These are phyloP conservation scores for Dendrobium huoshanense DNA, from an alignment of 106 monocot genomes.

Conservation along the genomic window DNA sequence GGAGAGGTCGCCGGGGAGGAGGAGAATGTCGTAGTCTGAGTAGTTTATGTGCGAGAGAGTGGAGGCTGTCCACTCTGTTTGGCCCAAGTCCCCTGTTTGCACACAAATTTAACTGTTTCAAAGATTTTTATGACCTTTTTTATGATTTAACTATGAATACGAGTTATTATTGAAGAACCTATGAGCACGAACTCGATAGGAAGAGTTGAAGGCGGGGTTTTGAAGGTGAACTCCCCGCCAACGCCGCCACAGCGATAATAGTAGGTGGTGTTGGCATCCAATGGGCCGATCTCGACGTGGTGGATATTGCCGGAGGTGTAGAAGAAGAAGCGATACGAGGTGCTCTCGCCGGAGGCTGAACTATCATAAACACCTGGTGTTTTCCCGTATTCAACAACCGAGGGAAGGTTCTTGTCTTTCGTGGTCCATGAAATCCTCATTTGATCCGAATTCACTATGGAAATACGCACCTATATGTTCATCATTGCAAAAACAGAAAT, in stretches of 20 bases:
- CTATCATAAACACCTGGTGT: slow-evolving; percentile 25
- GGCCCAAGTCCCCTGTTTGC: slow-evolving; percentile 65
- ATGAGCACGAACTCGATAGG: slow-evolving; percentile 61
- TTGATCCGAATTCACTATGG: slow-evolving; percentile 47
- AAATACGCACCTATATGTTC: slow-evolving; percentile 55
- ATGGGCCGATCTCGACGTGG: slow-evolving; percentile 62
- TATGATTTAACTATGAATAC: too few relatives aligned
- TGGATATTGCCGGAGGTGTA: slow-evolving; percentile 75
- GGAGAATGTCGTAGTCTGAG: slow-evolving; percentile 62
- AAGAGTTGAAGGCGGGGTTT: slow-evolving; percentile 55
- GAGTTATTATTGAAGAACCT: slow-evolving; percentile 19
- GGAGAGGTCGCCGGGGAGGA: slow-evolving; percentile 84
- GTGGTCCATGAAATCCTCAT: slow-evolving; percentile 74
- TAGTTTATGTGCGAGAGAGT: slow-evolving; percentile 45
- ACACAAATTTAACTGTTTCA: background rate
- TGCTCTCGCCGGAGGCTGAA: slow-evolving; percentile 45
- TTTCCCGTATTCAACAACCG: slow-evolving; percentile 66
- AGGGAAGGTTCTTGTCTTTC: slow-evolving; percentile 37
- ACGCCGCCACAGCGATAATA: slow-evolving; percentile 60
- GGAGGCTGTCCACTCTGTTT: slow-evolving; percentile 82
- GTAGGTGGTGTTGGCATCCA: slow-evolving; percentile 51
- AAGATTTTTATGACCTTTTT: too few relatives aligned
- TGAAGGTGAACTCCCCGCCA: slow-evolving; percentile 53
- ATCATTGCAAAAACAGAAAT: too few relatives aligned
- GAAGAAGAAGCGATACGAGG: slow-evolving; percentile 53